Evolutionary conservation across 176 grass and related monocot species (phyloP).

Genomic region (Triticum timopheevii): DNA sequence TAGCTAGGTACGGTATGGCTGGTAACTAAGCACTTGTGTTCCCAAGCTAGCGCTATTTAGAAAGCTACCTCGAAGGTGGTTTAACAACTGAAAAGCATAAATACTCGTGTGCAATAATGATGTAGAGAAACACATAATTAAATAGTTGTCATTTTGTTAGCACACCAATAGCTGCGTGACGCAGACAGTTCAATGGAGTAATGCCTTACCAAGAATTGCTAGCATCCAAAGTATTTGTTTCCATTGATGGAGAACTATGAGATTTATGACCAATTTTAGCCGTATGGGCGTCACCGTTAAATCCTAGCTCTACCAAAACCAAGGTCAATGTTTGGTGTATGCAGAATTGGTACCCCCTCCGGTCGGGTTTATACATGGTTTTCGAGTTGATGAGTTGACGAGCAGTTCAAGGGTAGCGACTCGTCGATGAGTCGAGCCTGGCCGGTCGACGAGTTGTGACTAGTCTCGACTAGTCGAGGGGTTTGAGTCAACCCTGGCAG

Average conservation of each 20-base stretch:
- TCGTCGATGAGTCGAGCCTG: too few relatives aligned
- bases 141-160: background rate
- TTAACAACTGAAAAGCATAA: background rate
- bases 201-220: slow-evolving; percentile 1
- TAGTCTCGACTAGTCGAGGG: too few relatives aligned
- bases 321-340: background rate
- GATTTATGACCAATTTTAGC: slow-evolving; percentile 13
- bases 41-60: background rate
- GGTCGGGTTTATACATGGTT: too few relatives aligned
- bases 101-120: background rate
- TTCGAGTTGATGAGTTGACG: too few relatives aligned
- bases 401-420: too few relatives aligned
- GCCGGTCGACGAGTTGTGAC: too few relatives aligned
- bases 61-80: background rate
- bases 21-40: background rate
- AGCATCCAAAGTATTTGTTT: background rate
- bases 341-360: background rate
- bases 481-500: too few relatives aligned
- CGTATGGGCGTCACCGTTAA: background rate
- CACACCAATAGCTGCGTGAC: background rate
- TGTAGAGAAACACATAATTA: background rate
- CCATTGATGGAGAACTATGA: background rate
- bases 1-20: background rate
- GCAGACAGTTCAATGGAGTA: background rate
- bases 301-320: background rate